Base-by-base conservation (phyloP, 1,284 basidiomycete genomes). In the Farysia itapuensis region DNA sequence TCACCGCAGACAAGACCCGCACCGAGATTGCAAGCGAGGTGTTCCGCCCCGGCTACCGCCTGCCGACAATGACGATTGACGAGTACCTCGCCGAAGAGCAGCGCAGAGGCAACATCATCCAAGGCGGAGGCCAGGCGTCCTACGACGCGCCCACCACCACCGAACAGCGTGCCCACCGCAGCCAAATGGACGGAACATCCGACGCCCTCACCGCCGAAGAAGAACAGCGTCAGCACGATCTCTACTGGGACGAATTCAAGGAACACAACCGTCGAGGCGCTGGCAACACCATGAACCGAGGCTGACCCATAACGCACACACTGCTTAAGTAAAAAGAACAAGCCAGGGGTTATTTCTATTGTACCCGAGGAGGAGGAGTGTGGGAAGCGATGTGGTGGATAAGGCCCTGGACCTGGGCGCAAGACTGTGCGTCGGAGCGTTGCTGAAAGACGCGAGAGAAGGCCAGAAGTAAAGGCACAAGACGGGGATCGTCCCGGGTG, bases 1-100 rank as follows among this genome's bases (percentile, higher is more conserved):
- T 75, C 39, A 66, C 64, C 12, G 71, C 85, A 86, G 9, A 8
- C 18, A 35, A 41, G 13, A 15, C 39, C 1, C 42, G 45, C 16
- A 12, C 85, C 86, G 61, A 83, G 91, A 13, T 88, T 83, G 63
- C 72, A 73, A 4, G 88, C 0, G 84, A 89, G 70, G 92, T 97
- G 3, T 98, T 97, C 79, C 83, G 86, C 13, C 84, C 89, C 4
- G 84, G 83, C n/a, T 85, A 96, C 75, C 83, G 87, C 18, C 80
- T 98, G 22, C 94, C 94, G 3, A 94, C 90, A 0, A 97, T 99
- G 95, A 84, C 87, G 1, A 85, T 98, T 64, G 94, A 98, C 72
- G 89, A 98, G 77, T 97, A 94, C 73, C 82, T 98, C 18, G 85
- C 88, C 63, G 86, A 92, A 50, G 94, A 98, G 75, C 79, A 82